Percentiles rank a stretch among this genome's conserved stretches.
Conservation (phyloP, 331 rosid genomes). For the Cydonia oblonga region DNA sequence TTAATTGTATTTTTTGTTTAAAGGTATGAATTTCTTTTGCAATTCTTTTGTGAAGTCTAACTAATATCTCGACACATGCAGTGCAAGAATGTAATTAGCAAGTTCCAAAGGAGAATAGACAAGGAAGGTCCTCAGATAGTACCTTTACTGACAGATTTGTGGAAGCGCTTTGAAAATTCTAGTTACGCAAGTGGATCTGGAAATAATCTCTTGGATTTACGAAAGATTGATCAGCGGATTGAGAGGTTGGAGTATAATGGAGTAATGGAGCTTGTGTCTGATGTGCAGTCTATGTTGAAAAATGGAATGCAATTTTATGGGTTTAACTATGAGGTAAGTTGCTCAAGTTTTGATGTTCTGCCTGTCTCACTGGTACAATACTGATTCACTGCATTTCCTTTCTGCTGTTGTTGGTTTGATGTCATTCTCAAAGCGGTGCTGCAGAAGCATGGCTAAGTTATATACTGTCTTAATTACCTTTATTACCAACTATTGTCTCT, state of each 20-base stretch:
- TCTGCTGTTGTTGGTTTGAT: too few relatives aligned
- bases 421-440: too few relatives aligned
- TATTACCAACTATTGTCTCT: neutral
- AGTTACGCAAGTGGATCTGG: constrained; percentile 51
- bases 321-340: constrained; percentile 79
- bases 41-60: constrained; percentile 14
- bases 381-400: neutral
- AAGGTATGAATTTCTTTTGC: neutral
- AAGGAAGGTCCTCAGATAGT: constrained; percentile 94
- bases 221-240: constrained; percentile 75
- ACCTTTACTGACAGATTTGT: constrained; percentile 82
- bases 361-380: constrained; percentile 1
- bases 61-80: constrained; percentile 27
- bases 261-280: constrained; percentile 74
- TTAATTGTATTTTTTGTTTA: neutral
- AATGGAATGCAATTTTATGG: constrained; percentile 78
- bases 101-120: constrained; percentile 79
- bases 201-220: constrained; percentile 60
- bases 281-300: constrained; percentile 87
- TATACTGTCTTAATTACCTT: neutral
- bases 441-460: too few relatives aligned
- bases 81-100: constrained; percentile 95
- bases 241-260: constrained; percentile 82
- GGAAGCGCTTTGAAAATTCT: constrained; percentile 81
- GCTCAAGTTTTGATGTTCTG: neutral